Conservation (phyloP, 441 rosid genomes). For the Erodium texanum region DNA sequence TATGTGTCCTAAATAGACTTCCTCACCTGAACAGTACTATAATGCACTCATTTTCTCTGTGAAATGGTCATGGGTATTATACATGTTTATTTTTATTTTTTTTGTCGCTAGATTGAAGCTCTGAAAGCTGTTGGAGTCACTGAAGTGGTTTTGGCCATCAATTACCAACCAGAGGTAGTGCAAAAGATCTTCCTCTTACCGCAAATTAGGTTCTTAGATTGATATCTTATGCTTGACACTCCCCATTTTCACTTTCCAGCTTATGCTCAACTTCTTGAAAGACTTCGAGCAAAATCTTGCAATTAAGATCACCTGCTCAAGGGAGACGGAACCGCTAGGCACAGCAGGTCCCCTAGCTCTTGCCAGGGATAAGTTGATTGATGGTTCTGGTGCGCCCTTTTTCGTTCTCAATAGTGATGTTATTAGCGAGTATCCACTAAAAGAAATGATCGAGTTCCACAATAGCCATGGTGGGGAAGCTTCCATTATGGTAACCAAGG, state of each 20-base stretch:
- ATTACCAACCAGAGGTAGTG: conserved; percentile 4
- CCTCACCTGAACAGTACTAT: no score
- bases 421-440: conserved; percentile 84
- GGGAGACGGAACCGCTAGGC: conserved; percentile 97
- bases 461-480: conserved; percentile 92
- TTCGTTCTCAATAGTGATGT: conserved; percentile 98
- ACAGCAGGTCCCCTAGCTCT: conserved; percentile 97
- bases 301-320: conserved; percentile 89
- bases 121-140: background rate
- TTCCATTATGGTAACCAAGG: conserved; percentile 99
- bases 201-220: background rate
- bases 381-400: conserved; percentile 81
- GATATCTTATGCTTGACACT: background rate
- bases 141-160: conserved; percentile 5
- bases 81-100: background rate
- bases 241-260: conserved; percentile 29
- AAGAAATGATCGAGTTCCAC: conserved; percentile 78
- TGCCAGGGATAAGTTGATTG: conserved; percentile 83
- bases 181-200: background rate
- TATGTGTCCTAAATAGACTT: no score
- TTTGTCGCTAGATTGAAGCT: background rate
- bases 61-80: background rate
- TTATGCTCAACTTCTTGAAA: conserved; percentile 88
- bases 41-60: background rate
- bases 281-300: conserved; percentile 79